Evolutionary conservation across 257 asterid genomes (phyloP), one percentile per base, ranked within the genome.

Genomic region (Hygrophila difformis): DNA sequence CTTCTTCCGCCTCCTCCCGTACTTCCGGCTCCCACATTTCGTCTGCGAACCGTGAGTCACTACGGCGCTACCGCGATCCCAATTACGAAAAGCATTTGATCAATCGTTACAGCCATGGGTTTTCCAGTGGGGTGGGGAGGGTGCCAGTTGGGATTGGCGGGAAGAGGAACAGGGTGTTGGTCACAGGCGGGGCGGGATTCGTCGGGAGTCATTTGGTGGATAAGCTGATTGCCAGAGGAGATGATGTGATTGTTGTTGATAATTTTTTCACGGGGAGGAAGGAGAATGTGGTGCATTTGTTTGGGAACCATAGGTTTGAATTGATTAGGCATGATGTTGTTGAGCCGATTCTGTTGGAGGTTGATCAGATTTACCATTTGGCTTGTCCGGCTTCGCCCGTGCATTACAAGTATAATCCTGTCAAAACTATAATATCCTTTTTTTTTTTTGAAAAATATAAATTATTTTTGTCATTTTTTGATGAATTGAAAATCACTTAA

Each of bases 161-260:
- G 14, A 77, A 68, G 72, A 55, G 87, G 70, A 69, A 67, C 73
- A 64, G 93, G 57, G 63, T 81, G 10, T 84, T 81, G 14, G 87
- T 81, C 1, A 81, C 93, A 1, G 93, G 93, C 12, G 93, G 93
- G 13, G 87, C 93, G 6, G 93, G 93, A 4, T 81, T 81, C 45
- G 87, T 81, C 1, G 93, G 93, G 39, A 81, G 93, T 41, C 93
- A 81, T 81, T 61, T 81, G 73, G 93, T 81, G 42, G 93, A 81
- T 59, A 77, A 77, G 63, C 52, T 81, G 64, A 59, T 81, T 20
- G 79, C 77, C 6, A 72, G 93, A 58, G 93, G 93, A 3, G 82
- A 77, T 57, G 93, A 81, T 48, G 93, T 81, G 42, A 81, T 81
- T 20, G 87, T 77, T n/a, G 65, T 81, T 39, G 93, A 81, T 54